Conservation (phyloP, 306 rosid genomes). For the Castanospermum australe region DNA sequence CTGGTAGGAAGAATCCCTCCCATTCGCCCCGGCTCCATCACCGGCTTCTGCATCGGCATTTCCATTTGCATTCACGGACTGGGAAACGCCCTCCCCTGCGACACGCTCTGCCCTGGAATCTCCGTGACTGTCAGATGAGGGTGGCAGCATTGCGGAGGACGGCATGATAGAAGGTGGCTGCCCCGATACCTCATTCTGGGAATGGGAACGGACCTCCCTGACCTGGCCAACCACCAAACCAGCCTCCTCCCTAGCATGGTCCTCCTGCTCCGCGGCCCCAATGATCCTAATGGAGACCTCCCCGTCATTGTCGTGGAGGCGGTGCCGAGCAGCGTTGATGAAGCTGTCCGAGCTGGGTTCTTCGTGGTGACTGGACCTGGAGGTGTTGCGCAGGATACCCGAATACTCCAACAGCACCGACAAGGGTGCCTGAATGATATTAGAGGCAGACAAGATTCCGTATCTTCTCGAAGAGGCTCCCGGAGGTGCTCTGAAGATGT, state of each 20-base stretch:
- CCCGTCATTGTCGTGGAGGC: constrained; percentile 44
- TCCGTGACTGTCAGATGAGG: constrained; percentile 24
- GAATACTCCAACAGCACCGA: constrained; percentile 77
- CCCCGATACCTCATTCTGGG: constrained; percentile 38
- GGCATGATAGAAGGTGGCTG: constrained; percentile 28
- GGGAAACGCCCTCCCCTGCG: constrained; percentile 51
- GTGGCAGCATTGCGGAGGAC: constrained; percentile 22
- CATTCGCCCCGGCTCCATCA: constrained; percentile 55
- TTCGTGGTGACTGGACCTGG: constrained; percentile 58
- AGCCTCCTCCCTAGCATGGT: constrained; percentile 55
- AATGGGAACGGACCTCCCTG: constrained; percentile 36
- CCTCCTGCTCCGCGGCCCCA: constrained; percentile 59
- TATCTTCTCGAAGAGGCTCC: constrained; percentile 42
- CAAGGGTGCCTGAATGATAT: constrained; percentile 75
- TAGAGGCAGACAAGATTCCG: constrained; percentile 58
- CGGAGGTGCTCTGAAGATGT: constrained; percentile 48
- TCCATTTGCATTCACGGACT: constrained; percentile 35
- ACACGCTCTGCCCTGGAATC: constrained; percentile 41
- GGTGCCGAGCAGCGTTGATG: too few relatives aligned
- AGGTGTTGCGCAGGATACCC: constrained; percentile 59
- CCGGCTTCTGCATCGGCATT: constrained; percentile 47
- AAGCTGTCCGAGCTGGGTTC: too few relatives aligned
- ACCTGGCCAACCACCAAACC: constrained; percentile 57
- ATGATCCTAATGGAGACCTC: constrained; percentile 91
- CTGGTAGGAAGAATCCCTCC: constrained; percentile 93